phyloP scores from a whole-genome alignment of 2,329 filamentous ascomycete species.

The Pestalotiopsis sp. region DNA sequence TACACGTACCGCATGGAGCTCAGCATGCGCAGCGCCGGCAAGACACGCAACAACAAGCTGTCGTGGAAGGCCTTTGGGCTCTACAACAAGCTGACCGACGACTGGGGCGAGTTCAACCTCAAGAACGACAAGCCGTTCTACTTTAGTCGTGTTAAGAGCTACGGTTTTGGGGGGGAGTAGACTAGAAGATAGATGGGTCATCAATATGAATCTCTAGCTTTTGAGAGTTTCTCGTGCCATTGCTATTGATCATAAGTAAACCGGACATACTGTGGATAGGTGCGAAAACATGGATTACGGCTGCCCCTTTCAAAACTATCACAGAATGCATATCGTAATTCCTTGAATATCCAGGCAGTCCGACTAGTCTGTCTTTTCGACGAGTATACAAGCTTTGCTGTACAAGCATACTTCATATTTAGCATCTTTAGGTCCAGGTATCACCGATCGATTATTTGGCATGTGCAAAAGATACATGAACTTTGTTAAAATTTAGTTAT shows the following conservation, averaged over 20 bases:
- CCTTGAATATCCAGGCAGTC: no score
- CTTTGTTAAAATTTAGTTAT: background rate
- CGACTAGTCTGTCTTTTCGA: no score
- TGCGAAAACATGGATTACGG: no score
- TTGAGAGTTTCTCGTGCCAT: background rate
- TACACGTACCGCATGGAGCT: constrained; percentile 88
- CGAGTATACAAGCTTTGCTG: no score
- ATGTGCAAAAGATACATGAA: background rate
- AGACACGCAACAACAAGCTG: constrained; percentile 81
- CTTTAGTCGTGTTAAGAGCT: constrained; percentile 69
- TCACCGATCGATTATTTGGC: background rate
- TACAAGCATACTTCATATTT: no score
- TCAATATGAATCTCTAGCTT: background rate
- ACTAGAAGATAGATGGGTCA: background rate
- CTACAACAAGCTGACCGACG: constrained; percentile 86
- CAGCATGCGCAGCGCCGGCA: constrained; percentile 65
- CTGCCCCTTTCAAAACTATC: no score
- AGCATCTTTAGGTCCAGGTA: no score
- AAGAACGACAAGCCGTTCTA: constrained; percentile 68
- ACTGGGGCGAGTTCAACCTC: constrained; percentile 80
- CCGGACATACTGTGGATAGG: no score
- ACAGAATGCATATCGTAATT: no score
- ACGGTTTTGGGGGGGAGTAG: constrained; percentile 51
- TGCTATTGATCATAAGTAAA: background rate
- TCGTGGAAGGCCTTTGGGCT: constrained; percentile 89